Percentiles rank a stretch among this genome's conserved stretches.
Evolutionary conservation across 495 filamentous ascomycete species (phyloP).

Genomic region (Penicillium verhagenii): DNA sequence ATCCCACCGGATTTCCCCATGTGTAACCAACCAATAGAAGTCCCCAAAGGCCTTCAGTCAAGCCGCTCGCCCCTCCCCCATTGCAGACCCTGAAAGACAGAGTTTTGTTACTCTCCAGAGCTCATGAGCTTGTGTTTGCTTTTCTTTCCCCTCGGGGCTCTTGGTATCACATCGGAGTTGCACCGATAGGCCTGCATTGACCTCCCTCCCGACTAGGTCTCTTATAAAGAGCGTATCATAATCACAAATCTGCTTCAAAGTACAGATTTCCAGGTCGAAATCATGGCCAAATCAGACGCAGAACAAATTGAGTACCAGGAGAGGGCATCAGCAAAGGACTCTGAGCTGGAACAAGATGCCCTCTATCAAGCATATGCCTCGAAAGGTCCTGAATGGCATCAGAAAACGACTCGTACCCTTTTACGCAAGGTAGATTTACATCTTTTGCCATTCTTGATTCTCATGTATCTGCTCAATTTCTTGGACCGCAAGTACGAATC

Average conservation of each 20-base stretch:
- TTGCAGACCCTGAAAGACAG: not conserved
- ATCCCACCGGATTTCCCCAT: constrained; percentile 4
- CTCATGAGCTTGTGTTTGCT: not conserved
- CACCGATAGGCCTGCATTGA: constrained; percentile 1
- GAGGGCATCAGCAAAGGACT: constrained; percentile 11
- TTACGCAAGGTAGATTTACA: constrained; percentile 62
- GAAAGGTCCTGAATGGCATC: constrained; percentile 35
- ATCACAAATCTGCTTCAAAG: not conserved
- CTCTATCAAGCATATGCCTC: constrained; percentile 33
- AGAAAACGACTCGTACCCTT: constrained; percentile 36
- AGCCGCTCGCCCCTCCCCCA: not conserved
- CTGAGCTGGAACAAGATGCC: constrained; percentile 22
- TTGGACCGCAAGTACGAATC: constrained; percentile 62
- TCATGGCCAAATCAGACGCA: constrained; percentile 14
- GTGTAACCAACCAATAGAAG: constrained; percentile 1
- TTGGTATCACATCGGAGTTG: constrained; percentile 16
- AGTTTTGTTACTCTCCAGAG: not conserved
- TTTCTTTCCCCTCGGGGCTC: constrained; percentile 1
- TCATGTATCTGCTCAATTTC: constrained; percentile 81
- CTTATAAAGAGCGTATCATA: not conserved
- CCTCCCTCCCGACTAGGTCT: not conserved
- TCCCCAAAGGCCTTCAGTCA: not conserved
- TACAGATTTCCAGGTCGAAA: not conserved
- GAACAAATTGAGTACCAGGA: constrained; percentile 19
- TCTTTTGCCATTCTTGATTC: constrained; percentile 57